Evolutionary conservation across 1,139 yeast genomes (phyloP), one percentile per base, ranked within the genome.

Genomic region (Sugiyamaella xylanicola): DNA sequence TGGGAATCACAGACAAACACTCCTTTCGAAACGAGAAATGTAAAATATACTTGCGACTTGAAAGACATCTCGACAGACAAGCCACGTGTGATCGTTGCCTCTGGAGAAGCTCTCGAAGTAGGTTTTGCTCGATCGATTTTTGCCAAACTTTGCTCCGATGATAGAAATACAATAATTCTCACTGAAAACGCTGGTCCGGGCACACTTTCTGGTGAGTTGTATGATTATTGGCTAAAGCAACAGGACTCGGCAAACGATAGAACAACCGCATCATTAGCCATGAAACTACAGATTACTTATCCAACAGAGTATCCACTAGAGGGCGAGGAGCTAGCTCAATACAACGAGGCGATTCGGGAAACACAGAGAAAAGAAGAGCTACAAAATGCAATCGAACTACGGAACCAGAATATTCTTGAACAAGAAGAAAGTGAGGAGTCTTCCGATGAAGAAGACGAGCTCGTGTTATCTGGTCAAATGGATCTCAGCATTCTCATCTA

Each of bases 81-180:
- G 0, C 90, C 96, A 0, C 89, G 89, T 67, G 85, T 93, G 49
- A 85, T 93, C 2, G 83, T 93, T 61, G 88, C 92, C 22, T 82
- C 95, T 0, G 93, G 93, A 15, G 80, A 82, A 20, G 89, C 86
- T 44, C 69, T 88, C 52, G 82, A 80, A 49, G 75, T 75, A 53
- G 95, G 95, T 0, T 85, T 87, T 25, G 74, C 93, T 0, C 75
- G 83, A 19, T 76, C 78, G 43, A 80, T 83, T 0, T 78, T 92
- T 55, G 74, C 79, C 42, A 77, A 77, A 43, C 68, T 88, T 35
- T 86, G 95, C 66, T 76, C 77, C 25, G 83, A 82, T 63, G 87
- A 84, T 40, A 80, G 80, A 54, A 85, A 87, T 1, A 83, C 95
- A 0, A 77, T 91, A 1, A 75, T 92, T 2, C 69, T 93, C 55